Evolutionary conservation across 73 alveolate species (phyloP).

Genomic region (Paramecium sexaurelia): DNA sequence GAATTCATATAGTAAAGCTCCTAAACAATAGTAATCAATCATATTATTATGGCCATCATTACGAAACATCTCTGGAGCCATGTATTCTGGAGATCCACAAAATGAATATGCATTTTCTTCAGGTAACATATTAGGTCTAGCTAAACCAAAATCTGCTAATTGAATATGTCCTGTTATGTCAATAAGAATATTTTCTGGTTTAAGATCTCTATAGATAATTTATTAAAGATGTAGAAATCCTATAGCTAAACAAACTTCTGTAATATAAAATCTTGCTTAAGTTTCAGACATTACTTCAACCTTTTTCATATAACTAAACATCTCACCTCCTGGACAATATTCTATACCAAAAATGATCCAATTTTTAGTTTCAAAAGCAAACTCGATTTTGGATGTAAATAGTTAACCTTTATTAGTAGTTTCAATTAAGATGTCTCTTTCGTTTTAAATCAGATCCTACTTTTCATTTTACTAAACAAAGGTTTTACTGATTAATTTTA

Average conservation of each 20-base stretch:
- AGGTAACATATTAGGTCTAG: slow-evolving; percentile 55
- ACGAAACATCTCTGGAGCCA: slow-evolving; percentile 77
- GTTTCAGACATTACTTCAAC: slow-evolving; percentile 71
- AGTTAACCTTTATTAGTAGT: slow-evolving; percentile 54
- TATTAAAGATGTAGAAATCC: slow-evolving; percentile 74
- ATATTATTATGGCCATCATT: slow-evolving; percentile 69
- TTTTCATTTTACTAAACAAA: slow-evolving; percentile 64
- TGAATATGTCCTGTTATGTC: slow-evolving; percentile 85
- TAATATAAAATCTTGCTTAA: slow-evolving; percentile 67
- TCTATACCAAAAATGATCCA: slow-evolving; percentile 78
- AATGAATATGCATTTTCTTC: slow-evolving; percentile 65
- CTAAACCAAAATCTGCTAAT: slow-evolving; percentile 94
- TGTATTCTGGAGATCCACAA: slow-evolving; percentile 82
- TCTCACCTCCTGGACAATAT: slow-evolving; percentile 90
- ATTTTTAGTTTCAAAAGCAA: slow-evolving; percentile 66
- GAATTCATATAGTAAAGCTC: slow-evolving; percentile 75
- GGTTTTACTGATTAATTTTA: slow-evolving; percentile 72
- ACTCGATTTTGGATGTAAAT: slow-evolving; percentile 61
- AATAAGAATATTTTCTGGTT: slow-evolving; percentile 85
- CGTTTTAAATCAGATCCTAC: slow-evolving; percentile 55
- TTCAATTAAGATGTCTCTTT: slow-evolving; percentile 57
- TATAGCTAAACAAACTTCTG: slow-evolving; percentile 69
- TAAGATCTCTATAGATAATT: slow-evolving; percentile 88
- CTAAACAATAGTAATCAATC: slow-evolving; percentile 77
- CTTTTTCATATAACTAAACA: slow-evolving; percentile 80